Conservation (phyloP, 345 rosid species). For the Camelina sativa region DNA sequence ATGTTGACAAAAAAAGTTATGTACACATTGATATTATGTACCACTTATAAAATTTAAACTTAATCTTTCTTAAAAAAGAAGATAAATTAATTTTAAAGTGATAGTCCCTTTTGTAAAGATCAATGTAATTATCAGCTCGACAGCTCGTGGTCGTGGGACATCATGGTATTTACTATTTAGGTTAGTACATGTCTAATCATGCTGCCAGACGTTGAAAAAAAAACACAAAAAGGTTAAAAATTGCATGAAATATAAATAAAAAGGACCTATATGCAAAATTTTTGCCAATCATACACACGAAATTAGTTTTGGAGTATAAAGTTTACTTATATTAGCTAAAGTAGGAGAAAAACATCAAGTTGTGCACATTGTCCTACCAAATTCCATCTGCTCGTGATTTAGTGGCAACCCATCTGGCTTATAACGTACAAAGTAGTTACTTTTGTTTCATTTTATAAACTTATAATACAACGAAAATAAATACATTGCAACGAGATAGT, state of each 20-base stretch:
- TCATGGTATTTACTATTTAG: not conserved
- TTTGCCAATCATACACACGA: not conserved
- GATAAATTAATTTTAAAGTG: no score
- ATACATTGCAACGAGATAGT: not conserved
- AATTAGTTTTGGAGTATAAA: not conserved
- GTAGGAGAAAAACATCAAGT: constrained; percentile 4
- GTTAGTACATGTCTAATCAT: not conserved
- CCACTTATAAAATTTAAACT: not conserved
- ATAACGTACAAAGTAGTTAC: not conserved
- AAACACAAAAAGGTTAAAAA: not conserved
- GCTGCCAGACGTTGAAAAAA: no score
- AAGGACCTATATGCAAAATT: no score
- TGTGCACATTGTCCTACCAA: constrained; percentile 14
- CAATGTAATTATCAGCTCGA: not conserved
- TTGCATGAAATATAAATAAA: not conserved
- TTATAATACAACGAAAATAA: not conserved
- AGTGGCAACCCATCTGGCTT: not conserved
- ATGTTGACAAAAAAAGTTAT: no score
- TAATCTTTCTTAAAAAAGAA: no score
- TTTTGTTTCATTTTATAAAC: not conserved
- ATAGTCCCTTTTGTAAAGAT: no score
- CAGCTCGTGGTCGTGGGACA: constrained; percentile 2
- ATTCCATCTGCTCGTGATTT: not conserved
- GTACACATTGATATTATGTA: not conserved
- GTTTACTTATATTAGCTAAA: not conserved